Evolutionary conservation across 495 filamentous ascomycete genomes (phyloP).

Genomic region (Daldinia loculata): DNA sequence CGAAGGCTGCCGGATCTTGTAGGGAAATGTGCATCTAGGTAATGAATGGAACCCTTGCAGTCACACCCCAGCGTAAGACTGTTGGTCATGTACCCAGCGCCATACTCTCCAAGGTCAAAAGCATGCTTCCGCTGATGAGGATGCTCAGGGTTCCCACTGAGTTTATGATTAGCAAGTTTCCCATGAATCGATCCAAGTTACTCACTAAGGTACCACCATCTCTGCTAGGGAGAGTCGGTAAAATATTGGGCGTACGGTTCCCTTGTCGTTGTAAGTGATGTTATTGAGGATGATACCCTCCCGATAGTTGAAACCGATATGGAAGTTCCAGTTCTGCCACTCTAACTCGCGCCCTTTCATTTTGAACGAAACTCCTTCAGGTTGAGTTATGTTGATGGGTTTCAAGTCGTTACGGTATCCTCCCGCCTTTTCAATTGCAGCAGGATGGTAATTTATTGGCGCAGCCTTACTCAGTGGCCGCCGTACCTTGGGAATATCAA

Average conservation of each 20-base stretch:
- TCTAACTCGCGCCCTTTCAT: constrained; percentile 78
- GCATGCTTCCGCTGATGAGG: constrained; percentile 95
- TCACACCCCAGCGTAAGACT: constrained; percentile 88
- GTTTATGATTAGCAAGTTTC: background rate
- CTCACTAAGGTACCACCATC: constrained; percentile 91
- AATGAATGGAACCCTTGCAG: constrained; percentile 95
- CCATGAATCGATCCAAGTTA: background rate
- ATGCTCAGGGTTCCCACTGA: constrained; percentile 82
- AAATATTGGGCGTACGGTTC: constrained; percentile 80
- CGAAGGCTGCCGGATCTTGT: constrained; percentile 79
- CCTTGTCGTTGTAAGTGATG: constrained; percentile 90
- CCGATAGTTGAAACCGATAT: constrained; percentile 96
- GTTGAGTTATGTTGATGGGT: constrained; percentile 95
- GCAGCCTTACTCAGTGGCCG: constrained; percentile 77
- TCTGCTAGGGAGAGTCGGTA: constrained; percentile 93
- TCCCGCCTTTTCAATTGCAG: constrained; percentile 74
- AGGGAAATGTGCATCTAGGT: constrained; percentile 83
- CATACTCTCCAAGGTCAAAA: constrained; percentile 94
- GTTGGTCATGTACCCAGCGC: constrained; percentile 96
- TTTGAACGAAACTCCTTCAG: constrained; percentile 92
- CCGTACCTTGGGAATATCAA: constrained; percentile 85
- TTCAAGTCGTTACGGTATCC: constrained; percentile 85
- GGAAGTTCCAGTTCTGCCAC: constrained; percentile 97
- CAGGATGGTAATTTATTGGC: constrained; percentile 82
- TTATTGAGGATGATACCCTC: constrained; percentile 93